These are phyloP conservation scores for Rugonectria rugulosa DNA, from an alignment of 2,329 filamentous ascomycete species.

Conservation along the genomic window DNA sequence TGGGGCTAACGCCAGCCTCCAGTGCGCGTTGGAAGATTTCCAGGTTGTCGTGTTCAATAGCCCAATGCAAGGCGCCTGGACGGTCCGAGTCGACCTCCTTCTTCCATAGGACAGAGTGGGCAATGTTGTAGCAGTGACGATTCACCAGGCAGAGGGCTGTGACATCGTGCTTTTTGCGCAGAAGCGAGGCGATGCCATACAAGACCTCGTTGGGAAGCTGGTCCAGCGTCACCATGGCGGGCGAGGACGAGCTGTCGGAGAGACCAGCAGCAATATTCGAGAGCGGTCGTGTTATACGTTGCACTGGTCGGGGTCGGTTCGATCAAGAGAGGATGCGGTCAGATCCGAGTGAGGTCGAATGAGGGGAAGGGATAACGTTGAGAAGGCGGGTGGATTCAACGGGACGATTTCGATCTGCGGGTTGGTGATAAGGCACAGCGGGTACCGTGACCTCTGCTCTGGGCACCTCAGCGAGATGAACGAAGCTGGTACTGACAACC, in stretches of 20 bases:
- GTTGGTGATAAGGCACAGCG: too few species aligned
- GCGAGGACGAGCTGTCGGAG: constrained; percentile 22
- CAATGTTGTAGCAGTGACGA: constrained; percentile 35
- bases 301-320: too few species aligned
- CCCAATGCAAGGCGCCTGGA: constrained; percentile 39
- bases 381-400: neutral
- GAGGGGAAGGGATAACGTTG: constrained; percentile 29
- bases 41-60: constrained; percentile 34
- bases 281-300: too few species aligned
- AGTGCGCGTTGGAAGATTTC: constrained; percentile 34
- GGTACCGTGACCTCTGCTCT: too few species aligned
- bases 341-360: constrained; percentile 10
- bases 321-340: constrained; percentile 13
- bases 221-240: constrained; percentile 40
- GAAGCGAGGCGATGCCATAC: constrained; percentile 33
- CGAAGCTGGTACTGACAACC: too few species aligned
- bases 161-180: constrained; percentile 38
- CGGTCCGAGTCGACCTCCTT: constrained; percentile 36
- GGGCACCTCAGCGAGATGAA: too few species aligned
- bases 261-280: constrained; percentile 6
- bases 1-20: constrained; percentile 34
- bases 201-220: constrained; percentile 41
- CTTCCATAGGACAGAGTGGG: constrained; percentile 39
- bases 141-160: constrained; percentile 35
- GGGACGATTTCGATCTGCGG: neutral